Conservation (phyloP, 2,329 filamentous ascomycete genomes). For the Tricladium varicosporioides region DNA sequence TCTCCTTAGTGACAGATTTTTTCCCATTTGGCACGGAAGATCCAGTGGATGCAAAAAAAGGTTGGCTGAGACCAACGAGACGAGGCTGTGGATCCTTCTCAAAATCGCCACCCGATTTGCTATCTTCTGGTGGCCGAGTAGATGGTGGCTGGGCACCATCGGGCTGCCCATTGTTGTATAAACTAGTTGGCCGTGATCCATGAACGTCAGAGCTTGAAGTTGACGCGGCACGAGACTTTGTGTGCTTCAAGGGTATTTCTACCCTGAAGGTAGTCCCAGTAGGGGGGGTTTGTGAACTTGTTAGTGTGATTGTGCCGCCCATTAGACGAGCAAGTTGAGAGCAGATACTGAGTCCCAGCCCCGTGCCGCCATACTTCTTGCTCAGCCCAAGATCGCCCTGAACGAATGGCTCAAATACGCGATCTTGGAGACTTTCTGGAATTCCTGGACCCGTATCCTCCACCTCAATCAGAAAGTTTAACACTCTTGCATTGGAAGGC, state of each 20-base stretch:
- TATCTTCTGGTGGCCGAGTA: constrained; percentile 11
- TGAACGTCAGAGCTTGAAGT: constrained; percentile 24
- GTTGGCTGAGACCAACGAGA: constrained; percentile 77
- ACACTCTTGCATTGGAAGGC: constrained; percentile 60
- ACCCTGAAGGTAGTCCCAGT: constrained; percentile 80
- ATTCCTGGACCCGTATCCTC: constrained; percentile 88
- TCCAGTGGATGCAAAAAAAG: constrained; percentile 59
- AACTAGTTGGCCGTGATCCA: constrained; percentile 35
- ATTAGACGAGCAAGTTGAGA: constrained; percentile 81
- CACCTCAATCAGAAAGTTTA: constrained; percentile 83
- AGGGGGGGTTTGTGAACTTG: constrained; percentile 61
- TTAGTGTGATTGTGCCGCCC: constrained; percentile 72
- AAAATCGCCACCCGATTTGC: constrained; percentile 37
- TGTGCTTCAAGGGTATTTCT: constrained; percentile 75
- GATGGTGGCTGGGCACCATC: constrained; percentile 8
- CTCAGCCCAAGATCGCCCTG: constrained; percentile 88
- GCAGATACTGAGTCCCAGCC: constrained; percentile 84
- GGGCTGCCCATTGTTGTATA: constrained; percentile 13
- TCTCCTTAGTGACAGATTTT: constrained; percentile 57
- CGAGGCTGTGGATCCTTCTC: constrained; percentile 70
- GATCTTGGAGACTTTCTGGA: constrained; percentile 70
- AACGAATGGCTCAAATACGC: constrained; percentile 91
- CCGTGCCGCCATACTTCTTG: constrained; percentile 88
- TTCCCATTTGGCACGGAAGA: constrained; percentile 18
- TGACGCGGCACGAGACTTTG: constrained; percentile 57